Evolutionary conservation across 2,329 filamentous ascomycete genomes (phyloP).

Genomic region (Didymella sp.): DNA sequence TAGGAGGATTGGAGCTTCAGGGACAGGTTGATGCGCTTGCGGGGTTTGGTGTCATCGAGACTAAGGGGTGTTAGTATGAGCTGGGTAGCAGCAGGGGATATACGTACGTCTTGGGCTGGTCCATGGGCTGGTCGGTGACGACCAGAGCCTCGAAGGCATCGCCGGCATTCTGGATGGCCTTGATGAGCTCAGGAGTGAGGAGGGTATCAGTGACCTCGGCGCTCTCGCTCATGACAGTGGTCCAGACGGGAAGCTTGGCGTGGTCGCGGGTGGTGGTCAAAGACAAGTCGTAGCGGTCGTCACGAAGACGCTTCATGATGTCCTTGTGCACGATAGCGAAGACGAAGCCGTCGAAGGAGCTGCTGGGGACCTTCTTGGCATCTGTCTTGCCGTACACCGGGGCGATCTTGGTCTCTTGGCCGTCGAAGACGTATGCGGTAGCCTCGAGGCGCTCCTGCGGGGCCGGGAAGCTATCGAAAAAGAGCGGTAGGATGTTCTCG

Average conservation of each 20-base stretch:
- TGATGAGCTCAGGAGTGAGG: conserved; percentile 84
- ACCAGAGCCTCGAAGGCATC: conserved; percentile 81
- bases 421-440: conserved; percentile 86
- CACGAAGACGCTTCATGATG: conserved; percentile 84
- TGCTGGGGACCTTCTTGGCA: conserved; percentile 68
- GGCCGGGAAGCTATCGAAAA: conserved; percentile 76
- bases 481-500: conserved; percentile 74
- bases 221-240: conserved; percentile 95
- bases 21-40: conserved; percentile 85
- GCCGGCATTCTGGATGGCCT: conserved; percentile 78
- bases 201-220: conserved; percentile 90
- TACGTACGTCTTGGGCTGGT: conserved; percentile 82
- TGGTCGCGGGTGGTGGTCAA: conserved; percentile 94
- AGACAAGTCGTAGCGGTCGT: conserved; percentile 93
- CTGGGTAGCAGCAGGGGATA: conserved; percentile 9
- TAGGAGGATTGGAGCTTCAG: conserved; percentile 67
- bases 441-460: conserved; percentile 79
- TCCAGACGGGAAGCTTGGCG: conserved; percentile 85
- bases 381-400: conserved; percentile 67
- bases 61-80: conserved; percentile 52
- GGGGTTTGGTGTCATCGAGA: conserved; percentile 80
- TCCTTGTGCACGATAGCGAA: conserved; percentile 97
- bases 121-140: conserved; percentile 84
- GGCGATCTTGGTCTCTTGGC: conserved; percentile 81
- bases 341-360: conserved; percentile 85